phyloP scores from a whole-genome alignment of 2,329 filamentous ascomycete species.

The Scedosporium dehoogii region DNA sequence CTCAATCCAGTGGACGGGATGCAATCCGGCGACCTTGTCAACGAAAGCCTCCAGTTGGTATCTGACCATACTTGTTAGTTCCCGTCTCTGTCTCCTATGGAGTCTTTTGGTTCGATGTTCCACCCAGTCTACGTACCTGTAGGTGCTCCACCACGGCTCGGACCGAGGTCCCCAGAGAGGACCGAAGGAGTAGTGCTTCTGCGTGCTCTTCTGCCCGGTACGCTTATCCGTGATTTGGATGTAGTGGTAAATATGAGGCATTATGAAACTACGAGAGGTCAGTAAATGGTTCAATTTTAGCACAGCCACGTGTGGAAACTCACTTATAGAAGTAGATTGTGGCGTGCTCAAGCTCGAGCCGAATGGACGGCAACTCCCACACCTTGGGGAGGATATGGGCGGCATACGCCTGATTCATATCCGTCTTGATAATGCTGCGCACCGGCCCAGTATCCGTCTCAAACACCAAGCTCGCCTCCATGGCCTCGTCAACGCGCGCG shows the following conservation, averaged over 20 bases:
- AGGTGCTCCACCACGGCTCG: conserved; percentile 3
- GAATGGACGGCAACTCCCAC: conserved; percentile 4
- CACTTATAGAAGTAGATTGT: background rate
- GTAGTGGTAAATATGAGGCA: background rate
- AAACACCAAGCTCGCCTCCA: background rate
- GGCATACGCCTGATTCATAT: conserved; percentile 1
- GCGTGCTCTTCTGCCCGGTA: conserved; percentile 1
- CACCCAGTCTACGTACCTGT: background rate
- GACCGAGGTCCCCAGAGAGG: background rate
- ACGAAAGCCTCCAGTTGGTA: conserved; percentile 39
- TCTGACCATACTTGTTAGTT: background rate
- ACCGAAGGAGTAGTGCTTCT: conserved; percentile 2
- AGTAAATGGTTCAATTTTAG: background rate
- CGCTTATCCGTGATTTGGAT: background rate
- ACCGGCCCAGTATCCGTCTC: background rate
- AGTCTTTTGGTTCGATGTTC: background rate
- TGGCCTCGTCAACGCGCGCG: conserved; percentile 6
- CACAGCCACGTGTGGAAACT: background rate
- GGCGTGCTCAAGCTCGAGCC: background rate
- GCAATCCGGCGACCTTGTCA: conserved; percentile 28
- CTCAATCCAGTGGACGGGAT: conserved; percentile 28
- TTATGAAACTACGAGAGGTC: background rate
- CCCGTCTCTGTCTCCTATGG: background rate
- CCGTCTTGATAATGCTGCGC: background rate
- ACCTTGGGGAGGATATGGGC: background rate